phyloP scores from a whole-genome alignment of 805 yeast species.

The Wickerhamomyces canadensis region DNA sequence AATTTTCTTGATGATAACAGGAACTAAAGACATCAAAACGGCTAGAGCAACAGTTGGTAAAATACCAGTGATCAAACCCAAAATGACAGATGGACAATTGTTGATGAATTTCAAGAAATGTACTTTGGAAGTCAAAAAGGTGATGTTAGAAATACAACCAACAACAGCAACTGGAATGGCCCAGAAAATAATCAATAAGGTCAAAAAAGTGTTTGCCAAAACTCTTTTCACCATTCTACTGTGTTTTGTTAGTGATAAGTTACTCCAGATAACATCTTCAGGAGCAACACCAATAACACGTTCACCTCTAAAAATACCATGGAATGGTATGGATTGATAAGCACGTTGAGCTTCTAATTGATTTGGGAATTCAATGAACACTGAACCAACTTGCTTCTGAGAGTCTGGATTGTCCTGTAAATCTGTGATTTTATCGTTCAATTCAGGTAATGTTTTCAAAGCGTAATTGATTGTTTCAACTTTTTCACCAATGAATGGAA shows the following conservation, averaged over 20 bases:
- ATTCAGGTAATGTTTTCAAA: slow-evolving; percentile 58
- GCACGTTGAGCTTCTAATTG: slow-evolving; percentile 89
- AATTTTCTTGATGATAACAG: slow-evolving; percentile 72
- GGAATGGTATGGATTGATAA: slow-evolving; percentile 68
- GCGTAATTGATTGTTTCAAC: slow-evolving; percentile 80
- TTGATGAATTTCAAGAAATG: slow-evolving; percentile 72
- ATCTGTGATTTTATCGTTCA: slow-evolving; percentile 58
- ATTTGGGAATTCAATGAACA: slow-evolving; percentile 73
- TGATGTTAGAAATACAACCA: slow-evolving; percentile 86
- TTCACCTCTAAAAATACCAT: slow-evolving; percentile 31
- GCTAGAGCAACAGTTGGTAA: slow-evolving; percentile 81
- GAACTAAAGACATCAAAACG: slow-evolving; percentile 79
- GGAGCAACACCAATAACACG: slow-evolving; percentile 66
- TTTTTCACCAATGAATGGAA: slow-evolving; percentile 70
- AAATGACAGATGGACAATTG: slow-evolving; percentile 60
- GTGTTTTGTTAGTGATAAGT: slow-evolving; percentile 51
- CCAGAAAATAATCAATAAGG: slow-evolving; percentile 80
- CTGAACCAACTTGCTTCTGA: slow-evolving; percentile 53
- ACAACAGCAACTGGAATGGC: slow-evolving; percentile 97
- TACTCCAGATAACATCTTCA: slow-evolving; percentile 80
- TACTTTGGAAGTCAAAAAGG: slow-evolving; percentile 62
- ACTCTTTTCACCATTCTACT: slow-evolving; percentile 52
- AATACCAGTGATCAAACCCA: slow-evolving; percentile 84
- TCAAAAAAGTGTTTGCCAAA: slow-evolving; percentile 58
- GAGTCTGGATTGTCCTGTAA: slow-evolving; percentile 48